These are phyloP conservation scores for Acorus calamus DNA, from an alignment of 106 monocot genomes.

Conservation along the genomic window DNA sequence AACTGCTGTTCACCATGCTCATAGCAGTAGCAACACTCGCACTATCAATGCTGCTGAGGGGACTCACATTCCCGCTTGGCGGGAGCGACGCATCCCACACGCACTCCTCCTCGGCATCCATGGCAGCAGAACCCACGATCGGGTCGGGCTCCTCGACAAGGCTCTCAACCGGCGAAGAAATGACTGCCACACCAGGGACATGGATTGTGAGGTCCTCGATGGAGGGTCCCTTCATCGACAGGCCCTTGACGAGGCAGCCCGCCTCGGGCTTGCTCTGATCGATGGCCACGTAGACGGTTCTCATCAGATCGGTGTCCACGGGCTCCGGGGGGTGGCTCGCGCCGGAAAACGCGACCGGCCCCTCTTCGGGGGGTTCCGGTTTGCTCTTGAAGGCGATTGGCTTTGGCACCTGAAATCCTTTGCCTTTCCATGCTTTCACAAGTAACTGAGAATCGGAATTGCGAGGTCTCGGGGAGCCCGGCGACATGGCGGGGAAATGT, in stretches of 20 bases:
- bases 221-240: slow-evolving; percentile 10
- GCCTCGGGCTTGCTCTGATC: slow-evolving; percentile 48
- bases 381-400: too few species aligned
- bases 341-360: slow-evolving; percentile 52
- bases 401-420: neutral
- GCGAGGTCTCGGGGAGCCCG: slow-evolving; percentile 6
- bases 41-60: slow-evolving; percentile 75
- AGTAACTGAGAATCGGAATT: slow-evolving; percentile 12
- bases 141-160: slow-evolving; percentile 31
- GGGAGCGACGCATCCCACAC: slow-evolving; percentile 89
- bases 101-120: slow-evolving; percentile 57
- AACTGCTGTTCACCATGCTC: slow-evolving; percentile 40
- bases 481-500: too few species aligned
- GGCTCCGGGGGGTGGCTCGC: slow-evolving; percentile 92
- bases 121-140: slow-evolving; percentile 12
- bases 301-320: slow-evolving; percentile 73
- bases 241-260: slow-evolving; percentile 33
- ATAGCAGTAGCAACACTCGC: slow-evolving; percentile 44
- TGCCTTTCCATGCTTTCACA: slow-evolving; percentile 33
- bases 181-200: slow-evolving; percentile 19
- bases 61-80: slow-evolving; percentile 80
- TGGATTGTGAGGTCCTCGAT: slow-evolving; percentile 60
- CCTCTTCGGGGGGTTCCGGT: slow-evolving; percentile 23
- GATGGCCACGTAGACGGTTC: slow-evolving; percentile 54
- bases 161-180: slow-evolving; percentile 19